Conservation (phyloP, 257 asterid species). For the Ballota nigra region DNA sequence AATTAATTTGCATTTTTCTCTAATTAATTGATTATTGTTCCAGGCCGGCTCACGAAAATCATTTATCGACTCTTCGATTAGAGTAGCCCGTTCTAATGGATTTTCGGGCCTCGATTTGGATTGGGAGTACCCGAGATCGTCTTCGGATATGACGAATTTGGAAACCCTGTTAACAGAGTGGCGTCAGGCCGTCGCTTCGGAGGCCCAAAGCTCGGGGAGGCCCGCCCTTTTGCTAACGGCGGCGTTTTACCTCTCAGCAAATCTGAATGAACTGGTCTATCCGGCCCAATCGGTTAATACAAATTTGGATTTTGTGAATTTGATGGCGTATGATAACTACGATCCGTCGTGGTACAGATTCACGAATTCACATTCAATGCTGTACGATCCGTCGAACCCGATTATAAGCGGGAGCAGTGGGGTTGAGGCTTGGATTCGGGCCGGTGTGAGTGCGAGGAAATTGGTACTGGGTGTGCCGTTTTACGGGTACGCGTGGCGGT, state of each 20-base stretch:
- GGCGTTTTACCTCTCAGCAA: constrained; percentile 31
- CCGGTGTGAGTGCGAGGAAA: constrained; percentile 32
- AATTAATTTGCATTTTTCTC: too few relatives aligned
- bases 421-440: constrained; percentile 26
- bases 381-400: constrained; percentile 45
- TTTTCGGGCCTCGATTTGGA: constrained; percentile 48
- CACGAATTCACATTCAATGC: constrained; percentile 41
- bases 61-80: constrained; percentile 48
- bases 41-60: constrained; percentile 26
- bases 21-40: too few relatives aligned
- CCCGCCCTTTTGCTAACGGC: constrained; percentile 32
- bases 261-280: constrained; percentile 25
- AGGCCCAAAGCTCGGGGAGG: constrained; percentile 21
- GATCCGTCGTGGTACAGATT: constrained; percentile 35
- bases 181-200: constrained; percentile 36
- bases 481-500: constrained; percentile 48
- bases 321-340: constrained; percentile 52
- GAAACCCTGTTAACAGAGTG: constrained; percentile 38
- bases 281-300: constrained; percentile 32
- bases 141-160: constrained; percentile 39
- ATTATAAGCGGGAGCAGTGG: constrained; percentile 48
- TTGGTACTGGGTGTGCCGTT: constrained; percentile 47
- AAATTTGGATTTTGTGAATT: constrained; percentile 40
- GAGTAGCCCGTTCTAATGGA: constrained; percentile 33
- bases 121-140: constrained; percentile 42